Percentiles rank a stretch among this genome's conserved stretches.
Conservation (phyloP, 1,284 basidiomycete genomes). For the Neolentinus lepideus region DNA sequence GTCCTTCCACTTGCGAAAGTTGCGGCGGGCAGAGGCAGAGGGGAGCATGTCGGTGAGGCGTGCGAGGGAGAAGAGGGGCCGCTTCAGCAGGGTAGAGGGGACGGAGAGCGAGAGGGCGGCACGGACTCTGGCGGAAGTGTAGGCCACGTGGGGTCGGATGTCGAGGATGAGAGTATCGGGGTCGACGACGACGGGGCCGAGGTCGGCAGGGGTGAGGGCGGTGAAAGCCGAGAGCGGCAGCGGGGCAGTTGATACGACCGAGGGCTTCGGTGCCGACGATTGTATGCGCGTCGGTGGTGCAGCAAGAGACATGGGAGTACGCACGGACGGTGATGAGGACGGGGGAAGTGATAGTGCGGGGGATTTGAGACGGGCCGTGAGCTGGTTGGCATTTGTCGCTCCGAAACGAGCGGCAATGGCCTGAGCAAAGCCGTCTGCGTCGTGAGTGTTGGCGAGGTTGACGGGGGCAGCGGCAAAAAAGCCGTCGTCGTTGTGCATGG, state of each 20-base stretch:
- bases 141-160: constrained; percentile 79
- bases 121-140: constrained; percentile 57
- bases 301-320: neutral
- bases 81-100: constrained; percentile 89
- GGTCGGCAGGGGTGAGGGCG: constrained; percentile 23
- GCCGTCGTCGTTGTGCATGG: constrained; percentile 6
- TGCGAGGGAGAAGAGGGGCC: constrained; percentile 74
- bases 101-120: constrained; percentile 85
- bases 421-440: constrained; percentile 17
- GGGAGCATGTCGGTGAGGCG: constrained; percentile 74
- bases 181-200: constrained; percentile 26
- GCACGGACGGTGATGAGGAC: neutral
- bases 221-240: constrained; percentile 17
- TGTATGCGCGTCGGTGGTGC: neutral
- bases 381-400: constrained; percentile 7
- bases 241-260: constrained; percentile 1
- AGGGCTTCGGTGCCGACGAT: constrained; percentile 1
- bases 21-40: constrained; percentile 43
- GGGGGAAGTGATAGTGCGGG: constrained; percentile 2
- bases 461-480: constrained; percentile 12
- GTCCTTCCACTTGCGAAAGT: constrained; percentile 52
- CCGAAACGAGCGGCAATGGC: constrained; percentile 16
- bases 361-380: constrained; percentile 14
- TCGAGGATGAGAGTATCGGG: constrained; percentile 62
- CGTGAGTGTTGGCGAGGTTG: constrained; percentile 4